Evolutionary conservation across 2,329 filamentous ascomycete genomes (phyloP).

Genomic region (Botrytis fabae): DNA sequence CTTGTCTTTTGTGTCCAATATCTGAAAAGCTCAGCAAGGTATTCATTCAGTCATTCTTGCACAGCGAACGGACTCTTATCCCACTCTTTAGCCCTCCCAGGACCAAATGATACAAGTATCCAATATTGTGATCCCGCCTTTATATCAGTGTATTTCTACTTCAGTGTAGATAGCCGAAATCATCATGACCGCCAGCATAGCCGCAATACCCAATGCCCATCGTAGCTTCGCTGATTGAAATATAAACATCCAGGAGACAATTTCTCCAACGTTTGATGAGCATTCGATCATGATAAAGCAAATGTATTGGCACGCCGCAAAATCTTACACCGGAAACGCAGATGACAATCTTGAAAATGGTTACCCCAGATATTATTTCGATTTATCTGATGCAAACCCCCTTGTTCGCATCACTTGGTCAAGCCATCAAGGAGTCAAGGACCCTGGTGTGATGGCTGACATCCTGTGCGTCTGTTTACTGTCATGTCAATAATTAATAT

Average conservation of each 20-base stretch:
- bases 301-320: neutral
- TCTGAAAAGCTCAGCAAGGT: neutral
- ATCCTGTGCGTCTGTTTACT: conserved; percentile 3
- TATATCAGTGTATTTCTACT: neutral
- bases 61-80: neutral
- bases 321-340: neutral
- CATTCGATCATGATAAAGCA: neutral
- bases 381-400: conserved; percentile 13
- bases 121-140: conserved; percentile 4
- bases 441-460: neutral
- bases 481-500: conserved; percentile 11
- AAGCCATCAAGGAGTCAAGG: neutral
- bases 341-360: neutral
- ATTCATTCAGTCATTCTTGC: no score
- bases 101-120: neutral
- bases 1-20: neutral
- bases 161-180: neutral
- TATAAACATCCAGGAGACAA: neutral
- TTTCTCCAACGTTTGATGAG: neutral
- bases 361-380: conserved; percentile 12
- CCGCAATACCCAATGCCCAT: neutral
- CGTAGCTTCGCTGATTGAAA: neutral
- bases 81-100: neutral
- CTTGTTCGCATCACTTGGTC: conserved; percentile 9
- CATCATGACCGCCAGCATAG: neutral